Evolutionary conservation across 495 filamentous ascomycete genomes (phyloP).

Genomic region (Penicillium argentinense): DNA sequence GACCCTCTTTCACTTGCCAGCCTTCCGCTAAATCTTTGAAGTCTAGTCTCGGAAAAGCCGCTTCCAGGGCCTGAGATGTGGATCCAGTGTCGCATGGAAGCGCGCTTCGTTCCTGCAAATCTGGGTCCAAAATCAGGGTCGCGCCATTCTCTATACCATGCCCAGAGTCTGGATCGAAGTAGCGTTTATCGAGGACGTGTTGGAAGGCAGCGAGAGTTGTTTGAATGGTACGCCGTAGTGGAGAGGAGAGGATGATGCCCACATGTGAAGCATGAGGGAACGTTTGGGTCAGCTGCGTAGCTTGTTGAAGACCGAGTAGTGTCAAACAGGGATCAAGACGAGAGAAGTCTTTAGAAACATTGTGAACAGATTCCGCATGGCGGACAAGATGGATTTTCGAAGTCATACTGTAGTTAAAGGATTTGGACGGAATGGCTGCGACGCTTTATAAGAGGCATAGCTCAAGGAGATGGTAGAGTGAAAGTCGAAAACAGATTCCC

Average conservation of each 20-base stretch:
- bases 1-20: neutral
- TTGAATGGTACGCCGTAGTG: neutral
- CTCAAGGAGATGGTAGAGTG: no score
- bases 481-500: no score
- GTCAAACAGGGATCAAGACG: neutral
- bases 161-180: neutral
- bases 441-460: neutral
- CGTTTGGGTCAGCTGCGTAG: neutral
- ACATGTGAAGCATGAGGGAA: neutral
- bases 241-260: neutral
- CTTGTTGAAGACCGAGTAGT: neutral
- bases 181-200: constrained; percentile 3
- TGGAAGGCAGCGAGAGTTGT: neutral
- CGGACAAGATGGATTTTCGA: constrained; percentile 1
- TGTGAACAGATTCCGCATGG: constrained; percentile 5
- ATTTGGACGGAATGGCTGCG: neutral
- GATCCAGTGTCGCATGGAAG: constrained; percentile 3
- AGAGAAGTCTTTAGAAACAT: constrained; percentile 2
- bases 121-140: neutral
- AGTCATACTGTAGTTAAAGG: neutral
- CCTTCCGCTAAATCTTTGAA: neutral
- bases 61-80: neutral
- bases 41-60: neutral
- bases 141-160: constrained; percentile 1
- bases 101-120: constrained; percentile 3